Conservation (phyloP, 306 rosid genomes). For the Sophora flavescens region DNA sequence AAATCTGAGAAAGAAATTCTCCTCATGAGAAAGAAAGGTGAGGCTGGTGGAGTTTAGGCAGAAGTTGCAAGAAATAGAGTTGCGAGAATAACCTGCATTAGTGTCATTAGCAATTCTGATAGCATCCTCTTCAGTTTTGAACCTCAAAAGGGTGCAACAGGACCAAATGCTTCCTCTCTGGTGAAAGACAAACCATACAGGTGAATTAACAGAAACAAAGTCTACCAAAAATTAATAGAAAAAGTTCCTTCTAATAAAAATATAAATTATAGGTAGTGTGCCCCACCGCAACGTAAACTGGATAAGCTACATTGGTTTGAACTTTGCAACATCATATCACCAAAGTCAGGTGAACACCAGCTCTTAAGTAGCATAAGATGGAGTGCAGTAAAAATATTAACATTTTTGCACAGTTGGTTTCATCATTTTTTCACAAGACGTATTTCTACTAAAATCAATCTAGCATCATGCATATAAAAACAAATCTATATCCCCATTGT, state of each 20-base stretch:
- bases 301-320: background rate
- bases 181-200: conserved; percentile 41
- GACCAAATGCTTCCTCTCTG: conserved; percentile 97
- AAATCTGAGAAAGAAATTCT: no score
- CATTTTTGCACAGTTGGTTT: background rate
- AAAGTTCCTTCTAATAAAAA: conserved; percentile 10
- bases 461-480: conserved; percentile 10
- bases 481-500: background rate
- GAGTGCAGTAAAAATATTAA: conserved; percentile 16
- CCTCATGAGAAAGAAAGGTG: no score
- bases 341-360: background rate
- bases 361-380: conserved; percentile 5
- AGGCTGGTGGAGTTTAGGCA: no score
- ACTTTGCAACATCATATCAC: background rate
- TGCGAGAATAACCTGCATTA: conserved; percentile 72
- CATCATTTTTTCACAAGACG: background rate
- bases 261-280: background rate
- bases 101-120: conserved; percentile 85
- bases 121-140: conserved; percentile 95
- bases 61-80: background rate
- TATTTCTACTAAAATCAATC: background rate
- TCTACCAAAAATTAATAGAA: background rate
- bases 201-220: conserved; percentile 17
- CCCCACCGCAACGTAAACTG: conserved; percentile 5
- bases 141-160: conserved; percentile 85